Base-by-base conservation (phyloP, 768 basidiomycete genomes). In the Cubamyces sp. region DNA sequence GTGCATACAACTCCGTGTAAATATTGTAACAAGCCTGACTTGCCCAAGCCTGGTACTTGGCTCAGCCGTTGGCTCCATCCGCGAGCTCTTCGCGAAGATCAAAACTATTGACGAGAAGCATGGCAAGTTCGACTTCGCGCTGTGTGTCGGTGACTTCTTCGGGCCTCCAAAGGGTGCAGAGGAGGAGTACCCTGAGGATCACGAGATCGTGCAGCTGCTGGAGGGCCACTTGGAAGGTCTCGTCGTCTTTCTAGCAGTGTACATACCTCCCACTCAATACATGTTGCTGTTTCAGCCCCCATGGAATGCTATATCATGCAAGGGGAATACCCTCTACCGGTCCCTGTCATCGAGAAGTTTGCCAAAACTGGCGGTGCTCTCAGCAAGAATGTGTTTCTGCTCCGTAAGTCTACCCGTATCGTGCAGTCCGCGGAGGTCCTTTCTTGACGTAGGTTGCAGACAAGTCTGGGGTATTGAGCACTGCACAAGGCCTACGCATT, bases 231-330 rank as follows among this genome's bases (percentile, higher is more conserved):
- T 94, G 37, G 82, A 88, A 77, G 87, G 92, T 87, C 62, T 72
- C 45, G 77, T 28, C 42, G 26, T 58, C 42, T 42, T 26, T 59
- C 4, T 50, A 12, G 25, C 19, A n/a, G 21, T 55, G 39, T 64
- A 37, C 23, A 46, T 28, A 39, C 18, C 9, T 53, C n/a, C 7
- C 37, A 47, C 63, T 69, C 54, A 70, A 48, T 46, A 40, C 28
- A 66, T 1, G 26, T 55, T 61, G 18, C 9, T 41, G 39, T 34
- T 61, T 43, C 62, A 96, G 93, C 87, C 28, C 92, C 96, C 12
- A 76, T 96, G 18, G 90, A 92, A 69, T 95, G 93, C 68, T 98
- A 96, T 77, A 87, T 97, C 60, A 95, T 94, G 84, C 88, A 94
- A 72, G 96, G 96, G 18, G 84, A 87, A 55, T 77, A 86, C 65